Evolutionary conservation across 352 stramenopile genomes (phyloP).

Genomic region (Phytopythium mirpurense): DNA sequence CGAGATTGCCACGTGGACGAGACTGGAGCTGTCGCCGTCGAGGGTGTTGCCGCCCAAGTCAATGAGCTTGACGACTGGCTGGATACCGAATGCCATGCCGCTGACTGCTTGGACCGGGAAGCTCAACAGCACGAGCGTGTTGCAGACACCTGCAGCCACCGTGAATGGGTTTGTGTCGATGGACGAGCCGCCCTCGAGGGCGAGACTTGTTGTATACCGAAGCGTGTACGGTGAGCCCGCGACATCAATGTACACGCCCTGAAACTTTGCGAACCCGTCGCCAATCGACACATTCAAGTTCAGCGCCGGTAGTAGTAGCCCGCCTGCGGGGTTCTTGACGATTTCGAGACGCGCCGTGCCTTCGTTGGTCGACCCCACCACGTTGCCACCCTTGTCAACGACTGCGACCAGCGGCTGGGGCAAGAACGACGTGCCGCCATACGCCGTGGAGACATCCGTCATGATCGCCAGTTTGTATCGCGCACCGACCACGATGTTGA

Average conservation of each 20-base stretch:
- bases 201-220: slow-evolving; percentile 58
- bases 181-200: slow-evolving; percentile 35
- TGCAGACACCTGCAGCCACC: slow-evolving; percentile 52
- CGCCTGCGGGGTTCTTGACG: slow-evolving; percentile 50
- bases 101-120: slow-evolving; percentile 36
- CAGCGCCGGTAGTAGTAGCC: slow-evolving; percentile 38
- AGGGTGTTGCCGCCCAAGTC: slow-evolving; percentile 70
- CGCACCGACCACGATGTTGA: slow-evolving; percentile 65
- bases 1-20: slow-evolving; percentile 55
- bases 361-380: slow-evolving; percentile 34
- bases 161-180: slow-evolving; percentile 79
- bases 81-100: slow-evolving; percentile 64
- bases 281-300: slow-evolving; percentile 52
- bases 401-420: slow-evolving; percentile 72
- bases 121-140: slow-evolving; percentile 37
- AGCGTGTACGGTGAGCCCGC: slow-evolving; percentile 75
- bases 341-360: slow-evolving; percentile 65
- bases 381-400: slow-evolving; percentile 76
- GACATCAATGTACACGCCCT: slow-evolving; percentile 64
- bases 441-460: slow-evolving; percentile 74
- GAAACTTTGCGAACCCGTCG: slow-evolving; percentile 50
- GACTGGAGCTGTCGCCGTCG: slow-evolving; percentile 58
- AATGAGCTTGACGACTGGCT: slow-evolving; percentile 75
- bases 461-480: slow-evolving; percentile 56
- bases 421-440: slow-evolving; percentile 65